Conservation (phyloP, 495 filamentous ascomycete genomes). For the Bryoglossum gracile region DNA sequence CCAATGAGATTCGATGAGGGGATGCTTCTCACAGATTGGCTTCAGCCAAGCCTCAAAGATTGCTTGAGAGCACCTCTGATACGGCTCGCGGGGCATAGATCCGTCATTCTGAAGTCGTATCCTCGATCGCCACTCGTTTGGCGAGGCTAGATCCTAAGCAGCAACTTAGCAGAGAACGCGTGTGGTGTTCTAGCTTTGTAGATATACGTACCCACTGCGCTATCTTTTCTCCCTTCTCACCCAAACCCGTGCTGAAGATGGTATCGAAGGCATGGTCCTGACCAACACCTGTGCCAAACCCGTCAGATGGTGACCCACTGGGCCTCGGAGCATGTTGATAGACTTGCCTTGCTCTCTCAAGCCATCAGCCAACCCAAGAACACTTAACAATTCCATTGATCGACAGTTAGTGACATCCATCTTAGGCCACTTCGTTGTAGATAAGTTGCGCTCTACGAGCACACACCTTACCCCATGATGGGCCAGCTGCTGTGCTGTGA, state of each 20-base stretch:
- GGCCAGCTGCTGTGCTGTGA: slow-evolving; percentile 20
- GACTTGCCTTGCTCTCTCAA: slow-evolving; percentile 19
- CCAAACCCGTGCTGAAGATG: neutral
- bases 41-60: slow-evolving; percentile 6
- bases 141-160: neutral
- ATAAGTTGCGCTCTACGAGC: slow-evolving; percentile 17
- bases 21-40: neutral
- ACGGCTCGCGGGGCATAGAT: slow-evolving; percentile 1
- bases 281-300: neutral
- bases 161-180: too few relatives aligned
- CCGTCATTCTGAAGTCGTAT: neutral
- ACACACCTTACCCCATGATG: slow-evolving; percentile 16
- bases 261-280: neutral
- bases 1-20: neutral
- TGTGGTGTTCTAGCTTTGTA: too few relatives aligned
- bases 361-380: slow-evolving; percentile 27
- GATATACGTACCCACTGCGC: slow-evolving; percentile 5
- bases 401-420: slow-evolving; percentile 32
- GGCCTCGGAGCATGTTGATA: too few relatives aligned
- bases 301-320: too few relatives aligned
- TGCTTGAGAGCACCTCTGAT: neutral
- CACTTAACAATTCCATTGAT: slow-evolving; percentile 30
- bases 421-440: slow-evolving; percentile 31
- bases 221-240: neutral
- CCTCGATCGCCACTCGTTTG: neutral